Evolutionary conservation across 768 basidiomycete genomes (phyloP).

Genomic region (Hortiboletus campestris): DNA sequence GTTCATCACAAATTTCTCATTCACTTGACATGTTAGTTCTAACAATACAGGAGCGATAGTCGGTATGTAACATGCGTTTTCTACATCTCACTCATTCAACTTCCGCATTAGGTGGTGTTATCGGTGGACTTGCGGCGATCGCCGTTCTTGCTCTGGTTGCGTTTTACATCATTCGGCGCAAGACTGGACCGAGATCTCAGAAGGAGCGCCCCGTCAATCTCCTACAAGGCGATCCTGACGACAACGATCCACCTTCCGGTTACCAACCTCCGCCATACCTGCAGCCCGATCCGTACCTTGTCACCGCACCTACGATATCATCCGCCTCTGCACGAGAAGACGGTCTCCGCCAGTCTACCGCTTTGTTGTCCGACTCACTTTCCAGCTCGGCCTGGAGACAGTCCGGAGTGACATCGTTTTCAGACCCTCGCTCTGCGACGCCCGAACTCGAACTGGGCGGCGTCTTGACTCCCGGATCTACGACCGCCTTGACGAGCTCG

Average conservation of each 20-base stretch:
- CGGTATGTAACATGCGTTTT: slow-evolving; percentile 32
- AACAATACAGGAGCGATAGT: slow-evolving; percentile 50
- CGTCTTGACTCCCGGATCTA: slow-evolving; percentile 18
- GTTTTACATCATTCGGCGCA: slow-evolving; percentile 52
- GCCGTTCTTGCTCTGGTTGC: slow-evolving; percentile 40
- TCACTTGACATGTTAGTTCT: slow-evolving; percentile 12
- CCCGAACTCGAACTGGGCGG: slow-evolving; percentile 36
- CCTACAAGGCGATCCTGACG: slow-evolving; percentile 55
- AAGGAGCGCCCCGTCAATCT: slow-evolving; percentile 68
- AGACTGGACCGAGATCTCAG: slow-evolving; percentile 35
- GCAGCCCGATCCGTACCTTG: slow-evolving; percentile 72
- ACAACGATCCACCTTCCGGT: slow-evolving; percentile 38
- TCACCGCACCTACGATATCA: slow-evolving; percentile 57
- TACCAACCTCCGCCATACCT: slow-evolving; percentile 68
- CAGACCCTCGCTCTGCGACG: slow-evolving; percentile 45
- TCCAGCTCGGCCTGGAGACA: slow-evolving; percentile 21
- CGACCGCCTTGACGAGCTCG: slow-evolving; percentile 24
- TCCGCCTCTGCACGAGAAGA: slow-evolving; percentile 36
- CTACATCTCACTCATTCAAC: slow-evolving; percentile 3
- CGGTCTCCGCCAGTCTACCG: slow-evolving; percentile 19
- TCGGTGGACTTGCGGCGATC: slow-evolving; percentile 56
- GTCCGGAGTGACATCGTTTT: slow-evolving; percentile 27
- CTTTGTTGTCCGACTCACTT: slow-evolving; percentile 17
- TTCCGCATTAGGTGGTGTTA: slow-evolving; percentile 43
- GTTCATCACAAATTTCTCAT: not conserved